A percentile compares a stretch with the other conserved stretches of the same genome.
phyloP scores from a whole-genome alignment of 208 protist genomes.

The Leishmania braziliensis region DNA sequence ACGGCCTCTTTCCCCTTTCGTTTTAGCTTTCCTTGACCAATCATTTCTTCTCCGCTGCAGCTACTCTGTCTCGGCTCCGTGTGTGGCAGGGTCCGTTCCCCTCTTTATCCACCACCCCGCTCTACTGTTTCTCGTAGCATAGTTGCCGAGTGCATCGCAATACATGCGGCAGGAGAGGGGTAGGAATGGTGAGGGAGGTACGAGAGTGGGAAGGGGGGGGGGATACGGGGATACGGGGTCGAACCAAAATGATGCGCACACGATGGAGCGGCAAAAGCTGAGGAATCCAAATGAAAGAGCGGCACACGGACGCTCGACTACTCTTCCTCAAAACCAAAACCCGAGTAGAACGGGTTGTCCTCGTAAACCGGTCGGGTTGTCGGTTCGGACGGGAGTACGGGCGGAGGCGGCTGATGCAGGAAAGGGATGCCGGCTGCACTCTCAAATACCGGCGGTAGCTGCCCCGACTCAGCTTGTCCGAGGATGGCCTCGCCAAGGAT shows the following conservation, averaged over 20 bases:
- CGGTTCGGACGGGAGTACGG: not conserved
- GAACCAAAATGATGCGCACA: not conserved
- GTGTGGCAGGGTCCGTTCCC: not conserved
- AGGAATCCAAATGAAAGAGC: not conserved
- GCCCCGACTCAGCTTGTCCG: not conserved
- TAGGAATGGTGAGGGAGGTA: not conserved
- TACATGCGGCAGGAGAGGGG: not conserved
- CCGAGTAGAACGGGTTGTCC: conserved; percentile 44
- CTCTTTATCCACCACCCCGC: not conserved
- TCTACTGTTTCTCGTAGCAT: not conserved
- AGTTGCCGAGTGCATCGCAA: not conserved
- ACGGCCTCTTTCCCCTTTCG: not conserved
- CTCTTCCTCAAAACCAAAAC: conserved; percentile 44
- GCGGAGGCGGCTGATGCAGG: not conserved
- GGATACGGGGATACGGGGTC: not conserved
- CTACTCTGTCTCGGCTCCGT: not conserved
- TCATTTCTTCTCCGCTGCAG: not conserved
- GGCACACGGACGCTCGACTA: not conserved
- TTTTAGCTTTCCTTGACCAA: not conserved
- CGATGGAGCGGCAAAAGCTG: not conserved
- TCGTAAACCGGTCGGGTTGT: conserved; percentile 14
- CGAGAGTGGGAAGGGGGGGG: not conserved
- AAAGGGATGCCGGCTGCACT: not conserved
- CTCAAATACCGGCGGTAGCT: conserved; percentile 6
- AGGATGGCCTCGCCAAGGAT: conserved; percentile 7